phyloP scores from a whole-genome alignment of 495 filamentous ascomycete genomes.

The Neurospora tetraspora region DNA sequence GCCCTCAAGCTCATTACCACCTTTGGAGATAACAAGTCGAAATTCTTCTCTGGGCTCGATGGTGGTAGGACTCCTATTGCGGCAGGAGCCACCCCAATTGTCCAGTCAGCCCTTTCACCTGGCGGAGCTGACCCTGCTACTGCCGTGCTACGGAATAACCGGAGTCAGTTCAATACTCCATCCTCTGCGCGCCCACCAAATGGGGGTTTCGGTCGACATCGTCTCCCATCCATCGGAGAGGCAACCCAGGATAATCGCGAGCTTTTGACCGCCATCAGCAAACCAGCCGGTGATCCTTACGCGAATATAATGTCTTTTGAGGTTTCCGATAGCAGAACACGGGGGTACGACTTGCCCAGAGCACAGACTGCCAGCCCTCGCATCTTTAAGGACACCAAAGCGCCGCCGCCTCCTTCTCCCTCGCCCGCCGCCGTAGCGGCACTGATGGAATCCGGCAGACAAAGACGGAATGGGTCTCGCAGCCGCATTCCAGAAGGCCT shows the following conservation, averaged over 20 bases:
- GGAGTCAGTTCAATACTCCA: constrained; percentile 50
- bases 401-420: constrained; percentile 41
- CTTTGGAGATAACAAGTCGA: constrained; percentile 56
- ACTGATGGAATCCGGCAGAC: constrained; percentile 41
- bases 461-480: constrained; percentile 58
- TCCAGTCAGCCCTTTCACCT: constrained; percentile 79
- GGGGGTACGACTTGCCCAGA: constrained; percentile 20
- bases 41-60: constrained; percentile 57
- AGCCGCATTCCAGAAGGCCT: constrained; percentile 76
- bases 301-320: constrained; percentile 10
- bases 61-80: constrained; percentile 69
- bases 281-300: constrained; percentile 12
- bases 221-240: constrained; percentile 80
- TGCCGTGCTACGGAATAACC: constrained; percentile 53
- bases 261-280: constrained; percentile 17
- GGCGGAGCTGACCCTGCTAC: constrained; percentile 52
- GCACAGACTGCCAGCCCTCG: constrained; percentile 42
- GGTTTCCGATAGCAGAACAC: not conserved
- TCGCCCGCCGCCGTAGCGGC: constrained; percentile 32
- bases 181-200: constrained; percentile 65
- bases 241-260: constrained; percentile 37
- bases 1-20: constrained; percentile 87
- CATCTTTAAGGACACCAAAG: constrained; percentile 32
- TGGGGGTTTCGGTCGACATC: constrained; percentile 48
- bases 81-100: constrained; percentile 78